Evolutionary conservation across 2,329 filamentous ascomycete species (phyloP), one percentile per base, ranked within the genome.

Genomic region (Paracamarosporium sp.): DNA sequence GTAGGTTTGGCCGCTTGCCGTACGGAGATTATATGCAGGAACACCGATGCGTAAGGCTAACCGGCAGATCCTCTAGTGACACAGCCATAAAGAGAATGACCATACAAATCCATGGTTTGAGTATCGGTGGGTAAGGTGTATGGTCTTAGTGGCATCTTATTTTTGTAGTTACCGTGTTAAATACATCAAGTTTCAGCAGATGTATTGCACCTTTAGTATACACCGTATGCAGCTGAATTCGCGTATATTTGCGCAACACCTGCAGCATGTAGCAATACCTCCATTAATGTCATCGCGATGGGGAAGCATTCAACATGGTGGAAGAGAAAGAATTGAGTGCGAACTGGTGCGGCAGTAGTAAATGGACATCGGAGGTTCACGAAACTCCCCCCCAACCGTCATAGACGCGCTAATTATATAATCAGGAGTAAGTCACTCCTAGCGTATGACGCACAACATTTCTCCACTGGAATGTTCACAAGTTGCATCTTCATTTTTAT

Each of bases 361-460:
- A n/a, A 38, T 38, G 31, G n/a, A 38, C 22, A 50, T 50, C 46
- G 47, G 47, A 50, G 47, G 30, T 35, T 25, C 28, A 24, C 4
- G 30, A 25, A 43, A 25, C n/a, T 22, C 15, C 1, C 15, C 30
- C 11, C 17, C 38, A 24, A 43, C 2, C 11, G 11, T 6, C 22
- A 25, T 40, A 17, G 36, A 8, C 4, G 22, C 40, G 40, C 22
- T 25, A 43, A n/a, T 43, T 43, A 27, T 27, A 22, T 43, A 43
- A 43, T n/a, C 17, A 15, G 6, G 40, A 4, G 15, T 15, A 4
- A 13, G 15, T 15, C 15, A 43, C 40, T 12, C 5, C 8, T 9
- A 43, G 22, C 20, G 40, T 12, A n/a, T n/a, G n/a, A n/a, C 36
- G 9, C 36, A 40, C 17, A 24, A 4, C 36, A n/a, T n/a, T n/a